Base-by-base conservation (phyloP, 495 filamentous ascomycete genomes). In the Amphirosellinia nigrospora region DNA sequence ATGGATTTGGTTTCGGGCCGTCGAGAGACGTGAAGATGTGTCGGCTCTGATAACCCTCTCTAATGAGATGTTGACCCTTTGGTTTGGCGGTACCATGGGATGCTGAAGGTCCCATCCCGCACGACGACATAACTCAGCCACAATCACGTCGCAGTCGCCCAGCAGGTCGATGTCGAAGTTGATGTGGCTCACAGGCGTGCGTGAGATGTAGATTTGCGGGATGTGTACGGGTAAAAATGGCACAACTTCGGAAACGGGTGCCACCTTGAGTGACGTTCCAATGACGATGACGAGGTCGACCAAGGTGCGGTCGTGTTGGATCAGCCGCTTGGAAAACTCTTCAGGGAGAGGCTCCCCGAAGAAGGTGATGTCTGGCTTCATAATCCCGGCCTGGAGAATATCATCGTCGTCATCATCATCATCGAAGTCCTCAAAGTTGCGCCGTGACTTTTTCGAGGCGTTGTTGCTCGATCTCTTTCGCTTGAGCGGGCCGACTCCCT, bases 341-440 rank as follows among this genome's bases (percentile, higher is more conserved):
- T 92, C 88, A 0, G 94, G 94, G 3, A 99, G 89, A 70, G 88
- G 83, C 80, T 99, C 96, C 55, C 95, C 96, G 74, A 98, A 98
- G 86, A 99, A 98, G 4, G 92, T 97, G 74, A 99, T 98, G 79
- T 98, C 96, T 19, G 96, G 96, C 85, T 98, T 99, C 95, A 98
- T 98, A 73, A 99, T 89, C 19, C 96, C 96, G 5, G 91, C 87
- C 91, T 53, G 84, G 34, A 88, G 88, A 41, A 91, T 88, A 62
- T 91, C 86, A 70, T 87, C 89, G 48, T 90, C 91, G 70, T 87
- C 90, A 64, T 91, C 89, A 16, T 87, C 86, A 28, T 85, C 80
- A 28, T 82, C 71, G 45, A 72, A 80, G 11, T 39, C 56, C 16
- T 74, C 59, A 7, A 81, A 67, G 73, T 91, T 81, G 19, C 93